A percentile compares a stretch with the other conserved stretches of the same genome.
Conservation (phyloP, 768 basidiomycete genomes). For the Sporobolomyces pararoseus region DNA sequence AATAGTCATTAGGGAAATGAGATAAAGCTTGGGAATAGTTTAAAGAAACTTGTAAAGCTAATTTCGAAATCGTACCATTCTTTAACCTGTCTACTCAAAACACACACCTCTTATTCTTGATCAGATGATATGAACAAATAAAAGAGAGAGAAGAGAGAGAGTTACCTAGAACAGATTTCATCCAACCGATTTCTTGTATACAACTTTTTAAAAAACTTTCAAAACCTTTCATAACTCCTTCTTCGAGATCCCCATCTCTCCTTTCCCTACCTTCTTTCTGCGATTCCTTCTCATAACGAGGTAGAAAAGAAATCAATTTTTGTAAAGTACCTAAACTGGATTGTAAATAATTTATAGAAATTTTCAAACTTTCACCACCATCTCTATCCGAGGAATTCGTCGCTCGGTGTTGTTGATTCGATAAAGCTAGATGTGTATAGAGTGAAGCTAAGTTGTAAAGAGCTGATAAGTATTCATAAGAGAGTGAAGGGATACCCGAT, state of each 20-base stretch:
- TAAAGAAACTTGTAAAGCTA: conserved; percentile 68
- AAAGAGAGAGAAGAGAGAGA: background rate
- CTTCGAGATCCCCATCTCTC: conserved; percentile 54
- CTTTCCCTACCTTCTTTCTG: conserved; percentile 48
- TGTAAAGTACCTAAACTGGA: conserved; percentile 69
- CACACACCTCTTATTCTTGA: background rate
- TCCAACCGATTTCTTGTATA: conserved; percentile 96
- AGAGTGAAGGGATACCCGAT: conserved; percentile 65
- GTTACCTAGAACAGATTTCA: conserved; percentile 76
- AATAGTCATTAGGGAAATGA: conserved; percentile 26
- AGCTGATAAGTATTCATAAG: conserved; percentile 72
- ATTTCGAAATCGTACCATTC: conserved; percentile 75
- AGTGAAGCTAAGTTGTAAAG: conserved; percentile 82
- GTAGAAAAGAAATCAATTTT: conserved; percentile 56
- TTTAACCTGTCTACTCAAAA: conserved; percentile 60
- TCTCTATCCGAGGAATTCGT: too few species aligned
- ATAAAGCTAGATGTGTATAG: conserved; percentile 59
- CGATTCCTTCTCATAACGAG: conserved; percentile 27
- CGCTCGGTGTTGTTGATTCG: background rate
- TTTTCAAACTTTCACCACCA: too few species aligned
- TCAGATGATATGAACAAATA: background rate
- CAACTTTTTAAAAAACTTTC: conserved; percentile 79
- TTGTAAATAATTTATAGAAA: conserved; percentile 70
- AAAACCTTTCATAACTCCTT: conserved; percentile 61
- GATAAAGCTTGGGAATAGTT: conserved; percentile 56